Evolutionary conservation across 140 eudicot species (phyloP).

Genomic region (Bidens hawaiensis): DNA sequence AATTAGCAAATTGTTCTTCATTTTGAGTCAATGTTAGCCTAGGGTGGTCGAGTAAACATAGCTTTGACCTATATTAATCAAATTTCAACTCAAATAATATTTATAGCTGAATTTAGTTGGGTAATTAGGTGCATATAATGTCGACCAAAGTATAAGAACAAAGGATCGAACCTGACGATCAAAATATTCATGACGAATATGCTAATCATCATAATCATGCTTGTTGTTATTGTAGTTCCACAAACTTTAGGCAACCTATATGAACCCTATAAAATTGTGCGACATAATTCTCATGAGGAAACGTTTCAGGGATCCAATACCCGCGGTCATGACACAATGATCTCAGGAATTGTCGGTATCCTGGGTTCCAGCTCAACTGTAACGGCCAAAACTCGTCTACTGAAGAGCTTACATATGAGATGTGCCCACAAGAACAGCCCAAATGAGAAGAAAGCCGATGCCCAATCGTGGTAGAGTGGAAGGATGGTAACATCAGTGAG

Average conservation of each 20-base stretch:
- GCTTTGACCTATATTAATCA: conserved; percentile 24
- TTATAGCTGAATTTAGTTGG: conserved; percentile 22
- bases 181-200: conserved; percentile 30
- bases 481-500: no score
- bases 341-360: conserved; percentile 48
- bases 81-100: no score
- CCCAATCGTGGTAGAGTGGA: no score
- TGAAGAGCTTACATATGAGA: no score
- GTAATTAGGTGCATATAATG: conserved; percentile 23
- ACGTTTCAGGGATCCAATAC: conserved; percentile 41
- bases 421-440: no score
- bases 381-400: conserved; percentile 22
- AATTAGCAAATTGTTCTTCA: no score
- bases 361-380: conserved; percentile 51
- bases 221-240: conserved; percentile 5
- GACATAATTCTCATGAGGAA: conserved; percentile 43
- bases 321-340: conserved; percentile 45
- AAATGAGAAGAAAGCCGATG: no score
- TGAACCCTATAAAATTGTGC: conserved; percentile 30
- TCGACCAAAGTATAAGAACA: conserved; percentile 8
- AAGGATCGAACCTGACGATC: neutral
- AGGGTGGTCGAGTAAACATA: no score
- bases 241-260: conserved; percentile 30
- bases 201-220: conserved; percentile 10
- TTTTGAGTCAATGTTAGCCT: no score